phyloP scores from a whole-genome alignment of 2,329 filamentous ascomycete species.

The Daldinia sp. region DNA sequence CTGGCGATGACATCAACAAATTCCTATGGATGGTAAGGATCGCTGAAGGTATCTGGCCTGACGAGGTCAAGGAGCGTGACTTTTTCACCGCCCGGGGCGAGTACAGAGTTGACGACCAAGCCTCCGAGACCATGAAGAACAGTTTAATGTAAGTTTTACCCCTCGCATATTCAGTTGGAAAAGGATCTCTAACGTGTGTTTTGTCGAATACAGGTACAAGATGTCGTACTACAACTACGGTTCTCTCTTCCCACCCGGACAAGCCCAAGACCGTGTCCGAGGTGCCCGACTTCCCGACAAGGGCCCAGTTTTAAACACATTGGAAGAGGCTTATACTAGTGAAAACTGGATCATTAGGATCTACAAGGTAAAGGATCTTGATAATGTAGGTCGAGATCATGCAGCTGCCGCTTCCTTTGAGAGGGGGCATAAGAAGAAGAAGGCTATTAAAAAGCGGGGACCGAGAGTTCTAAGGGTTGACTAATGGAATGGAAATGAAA shows the following conservation, averaged over 20 bases:
- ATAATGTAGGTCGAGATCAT: constrained; percentile 94
- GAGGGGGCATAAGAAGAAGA: constrained; percentile 85
- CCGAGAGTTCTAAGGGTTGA: constrained; percentile 76
- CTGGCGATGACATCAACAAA: constrained; percentile 99
- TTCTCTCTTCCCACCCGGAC: constrained; percentile 87
- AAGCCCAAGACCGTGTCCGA: constrained; percentile 90
- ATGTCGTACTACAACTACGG: constrained; percentile 99
- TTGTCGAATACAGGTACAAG: constrained; percentile 79
- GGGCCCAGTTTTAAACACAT: constrained; percentile 82
- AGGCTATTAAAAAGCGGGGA: constrained; percentile 75
- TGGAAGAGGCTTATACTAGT: constrained; percentile 97
- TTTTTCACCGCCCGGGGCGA: constrained; percentile 95
- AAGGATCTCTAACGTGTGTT: neutral
- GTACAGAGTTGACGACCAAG: constrained; percentile 92
- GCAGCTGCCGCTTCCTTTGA: constrained; percentile 73
- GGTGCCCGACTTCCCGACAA: constrained; percentile 80
- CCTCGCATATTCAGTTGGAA: neutral
- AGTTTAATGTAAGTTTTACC: constrained; percentile 84
- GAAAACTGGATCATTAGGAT: constrained; percentile 99
- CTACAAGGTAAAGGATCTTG: constrained; percentile 99
- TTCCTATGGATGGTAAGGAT: constrained; percentile 99
- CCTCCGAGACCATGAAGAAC: constrained; percentile 98
- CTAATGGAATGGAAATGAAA: constrained; percentile 51
- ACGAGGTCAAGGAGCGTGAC: constrained; percentile 95
- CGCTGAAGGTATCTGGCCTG: constrained; percentile 99